Conservation (phyloP, 495 filamentous ascomycete species). For the Cetradonia linearis region DNA sequence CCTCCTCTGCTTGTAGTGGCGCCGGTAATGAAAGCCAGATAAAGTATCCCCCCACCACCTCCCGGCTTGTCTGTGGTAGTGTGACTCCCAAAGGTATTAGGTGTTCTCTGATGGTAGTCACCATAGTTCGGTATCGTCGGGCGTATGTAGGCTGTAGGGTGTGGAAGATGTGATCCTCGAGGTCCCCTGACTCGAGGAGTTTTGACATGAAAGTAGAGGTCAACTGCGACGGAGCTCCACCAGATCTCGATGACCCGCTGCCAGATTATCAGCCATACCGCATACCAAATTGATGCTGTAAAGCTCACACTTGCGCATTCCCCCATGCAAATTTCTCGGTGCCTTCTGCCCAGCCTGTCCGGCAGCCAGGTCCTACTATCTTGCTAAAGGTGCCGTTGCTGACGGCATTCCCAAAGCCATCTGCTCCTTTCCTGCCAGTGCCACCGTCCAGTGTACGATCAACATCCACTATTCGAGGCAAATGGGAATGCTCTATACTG, state of each 20-base stretch:
- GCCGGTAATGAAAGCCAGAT: constrained; percentile 61
- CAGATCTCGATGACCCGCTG: constrained; percentile 59
- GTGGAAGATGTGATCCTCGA: constrained; percentile 42
- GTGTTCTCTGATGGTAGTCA: constrained; percentile 43
- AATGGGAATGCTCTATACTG: constrained; percentile 33
- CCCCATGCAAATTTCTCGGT: constrained; percentile 57
- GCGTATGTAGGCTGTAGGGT: constrained; percentile 45
- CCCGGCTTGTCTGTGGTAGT: constrained; percentile 31
- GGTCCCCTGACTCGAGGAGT: constrained; percentile 42
- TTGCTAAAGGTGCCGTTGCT: constrained; percentile 83
- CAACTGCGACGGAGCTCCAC: constrained; percentile 67
- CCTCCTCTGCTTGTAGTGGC: constrained; percentile 38
- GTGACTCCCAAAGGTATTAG: constrained; percentile 51
- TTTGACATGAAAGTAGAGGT: constrained; percentile 54
- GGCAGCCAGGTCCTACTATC: constrained; percentile 63
- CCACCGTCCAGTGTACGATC: constrained; percentile 53
- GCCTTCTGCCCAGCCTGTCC: constrained; percentile 77
- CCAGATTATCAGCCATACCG: constrained; percentile 1
- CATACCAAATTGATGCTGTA: neutral
- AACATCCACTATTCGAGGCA: constrained; percentile 68
- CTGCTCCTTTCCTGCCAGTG: constrained; percentile 29
- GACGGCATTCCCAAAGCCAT: constrained; percentile 61
- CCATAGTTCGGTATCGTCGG: constrained; percentile 43
- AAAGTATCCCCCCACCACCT: constrained; percentile 61
- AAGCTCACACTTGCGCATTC: constrained; percentile 51